Evolutionary conservation across 768 basidiomycete genomes (phyloP), one percentile per base, ranked within the genome.

Genomic region (Paxillus ammoniavirescens): DNA sequence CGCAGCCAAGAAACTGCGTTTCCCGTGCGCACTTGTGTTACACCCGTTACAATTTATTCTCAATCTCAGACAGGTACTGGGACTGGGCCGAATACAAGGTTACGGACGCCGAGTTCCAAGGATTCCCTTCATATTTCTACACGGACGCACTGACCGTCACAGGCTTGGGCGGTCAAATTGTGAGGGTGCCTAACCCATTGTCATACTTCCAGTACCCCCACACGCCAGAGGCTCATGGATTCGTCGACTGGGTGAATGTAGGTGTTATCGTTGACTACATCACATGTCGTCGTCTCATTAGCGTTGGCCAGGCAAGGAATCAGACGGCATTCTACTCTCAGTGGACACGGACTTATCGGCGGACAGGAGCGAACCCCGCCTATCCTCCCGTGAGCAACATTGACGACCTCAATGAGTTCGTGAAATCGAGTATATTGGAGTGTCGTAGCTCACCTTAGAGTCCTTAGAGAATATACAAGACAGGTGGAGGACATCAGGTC

Each of bases 41-140:
- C 18, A 5, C 6, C 6, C 17, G 31, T 15, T 35, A 15, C 15
- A 26, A 13, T 8, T 12, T 31, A 8, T 45, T 45, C 13, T 30
- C 52, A 41, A 55, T 40, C 31, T 21, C 42, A 4, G n/a, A 13
- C 46, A 68, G 63, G 23, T 67, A 61, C 47, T 69, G 67, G 65
- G 65, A 69, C 49, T 69, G 67, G 66, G 67, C 60, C 3, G 66
- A 57, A 18, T 55, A 54, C 10, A 49, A 44, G 47, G 58, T 64
- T 10, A 49, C 52, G 8, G 17, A 35, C 14, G 43, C 21, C 21
- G 21, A 21, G 21, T 21, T 21, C 21, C 21, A 58, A 10, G 62
- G 65, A 5, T 41, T 68, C 5, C 62, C 66, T 8, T 43, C 64
- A 33, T 43, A 66, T 3, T 58, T 66, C 21, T 57, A 55, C 35